phyloP scores from a whole-genome alignment of 1,284 basidiomycete genomes.

The Cutaneotrichosporon curvatum region DNA sequence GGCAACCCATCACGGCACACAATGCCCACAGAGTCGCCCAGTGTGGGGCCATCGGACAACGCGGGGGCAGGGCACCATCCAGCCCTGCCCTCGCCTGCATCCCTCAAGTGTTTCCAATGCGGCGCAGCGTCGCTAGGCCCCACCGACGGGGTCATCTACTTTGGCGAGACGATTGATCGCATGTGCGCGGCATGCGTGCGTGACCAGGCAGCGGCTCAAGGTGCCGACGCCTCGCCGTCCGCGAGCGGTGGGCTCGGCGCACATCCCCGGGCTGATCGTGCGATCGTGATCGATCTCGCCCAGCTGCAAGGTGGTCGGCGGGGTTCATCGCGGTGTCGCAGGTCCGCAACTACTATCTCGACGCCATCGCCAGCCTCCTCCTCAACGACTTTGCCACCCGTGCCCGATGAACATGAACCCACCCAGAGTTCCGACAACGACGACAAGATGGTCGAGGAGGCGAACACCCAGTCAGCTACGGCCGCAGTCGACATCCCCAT shows the following conservation, averaged over 20 bases:
- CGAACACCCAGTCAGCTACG: not conserved
- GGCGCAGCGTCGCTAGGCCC: constrained; percentile 21
- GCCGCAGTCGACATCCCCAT: not conserved
- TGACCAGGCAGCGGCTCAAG: not conserved
- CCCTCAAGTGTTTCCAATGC: constrained; percentile 38
- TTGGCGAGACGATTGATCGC: constrained; percentile 26
- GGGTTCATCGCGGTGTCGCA: too few species aligned
- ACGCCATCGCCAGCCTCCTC: not conserved
- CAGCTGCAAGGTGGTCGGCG: not conserved
- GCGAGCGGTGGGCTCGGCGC: too few species aligned
- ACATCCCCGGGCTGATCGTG: too few species aligned
- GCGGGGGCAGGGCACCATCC: constrained; percentile 1
- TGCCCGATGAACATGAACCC: too few species aligned
- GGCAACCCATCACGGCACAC: not conserved
- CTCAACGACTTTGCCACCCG: not conserved
- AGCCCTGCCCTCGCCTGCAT: constrained; percentile 13
- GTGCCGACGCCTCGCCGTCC: too few species aligned
- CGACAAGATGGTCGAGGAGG: not conserved
- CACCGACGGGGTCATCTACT: constrained; percentile 17
- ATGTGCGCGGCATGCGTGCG: constrained; percentile 31
- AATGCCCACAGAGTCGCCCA: constrained; percentile 39
- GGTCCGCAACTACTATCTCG: not conserved
- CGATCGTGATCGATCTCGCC: constrained; percentile 8
- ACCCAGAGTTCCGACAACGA: too few species aligned
- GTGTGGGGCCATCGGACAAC: constrained; percentile 3